phyloP scores from a whole-genome alignment of 495 filamentous ascomycete species.

The Hyaloscypha bicolor region DNA sequence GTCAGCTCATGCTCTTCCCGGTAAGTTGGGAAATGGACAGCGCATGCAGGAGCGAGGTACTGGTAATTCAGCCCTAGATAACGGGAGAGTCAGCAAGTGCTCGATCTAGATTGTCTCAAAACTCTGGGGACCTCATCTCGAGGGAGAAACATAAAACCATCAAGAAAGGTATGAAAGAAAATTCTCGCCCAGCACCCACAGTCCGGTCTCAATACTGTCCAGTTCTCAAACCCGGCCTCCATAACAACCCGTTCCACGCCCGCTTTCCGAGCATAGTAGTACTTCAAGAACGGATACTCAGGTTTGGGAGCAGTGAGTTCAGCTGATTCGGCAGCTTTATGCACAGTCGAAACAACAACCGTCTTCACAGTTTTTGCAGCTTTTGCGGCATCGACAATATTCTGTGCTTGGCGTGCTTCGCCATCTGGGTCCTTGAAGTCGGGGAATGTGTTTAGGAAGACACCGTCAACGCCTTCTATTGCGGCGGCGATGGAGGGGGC shows the following conservation, averaged over 20 bases:
- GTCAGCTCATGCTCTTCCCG: constrained; percentile 35
- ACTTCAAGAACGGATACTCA: constrained; percentile 18
- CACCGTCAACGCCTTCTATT: constrained; percentile 43
- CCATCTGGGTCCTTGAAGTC: constrained; percentile 29
- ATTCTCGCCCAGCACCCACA: too few species aligned
- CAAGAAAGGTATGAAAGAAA: too few species aligned
- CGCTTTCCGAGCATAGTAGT: constrained; percentile 38
- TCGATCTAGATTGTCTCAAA: too few species aligned
- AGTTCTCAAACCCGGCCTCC: constrained; percentile 39
- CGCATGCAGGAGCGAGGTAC: constrained; percentile 41
- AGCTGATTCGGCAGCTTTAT: constrained; percentile 32
- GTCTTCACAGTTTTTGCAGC: constrained; percentile 39
- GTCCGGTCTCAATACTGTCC: constrained; percentile 43
- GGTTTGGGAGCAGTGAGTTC: constrained; percentile 10
- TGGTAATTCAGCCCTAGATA: constrained; percentile 15
- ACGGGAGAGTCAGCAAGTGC: too few species aligned
- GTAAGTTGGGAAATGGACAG: constrained; percentile 40
- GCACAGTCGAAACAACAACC: constrained; percentile 41
- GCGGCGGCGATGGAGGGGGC: constrained; percentile 37
- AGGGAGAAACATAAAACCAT: too few species aligned
- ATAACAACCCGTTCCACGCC: constrained; percentile 43
- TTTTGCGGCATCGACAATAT: constrained; percentile 46
- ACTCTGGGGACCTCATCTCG: too few species aligned
- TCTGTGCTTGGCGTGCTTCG: constrained; percentile 43
- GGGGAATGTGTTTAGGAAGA: constrained; percentile 53